phyloP scores from a whole-genome alignment of 306 rosid species.

The Pachyrhizus erosus region DNA sequence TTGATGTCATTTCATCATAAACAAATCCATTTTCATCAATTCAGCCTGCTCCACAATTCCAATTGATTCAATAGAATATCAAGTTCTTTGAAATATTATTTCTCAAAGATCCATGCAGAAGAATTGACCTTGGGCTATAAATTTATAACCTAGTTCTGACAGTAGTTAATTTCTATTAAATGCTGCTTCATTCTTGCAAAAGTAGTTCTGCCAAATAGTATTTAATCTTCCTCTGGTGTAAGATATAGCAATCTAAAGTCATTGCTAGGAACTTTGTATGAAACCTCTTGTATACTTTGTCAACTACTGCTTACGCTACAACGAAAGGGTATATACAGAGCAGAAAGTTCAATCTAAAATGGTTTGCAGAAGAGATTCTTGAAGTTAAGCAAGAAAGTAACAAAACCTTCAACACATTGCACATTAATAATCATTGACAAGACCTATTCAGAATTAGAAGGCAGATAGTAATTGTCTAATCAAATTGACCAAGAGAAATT shows the following conservation, averaged over 20 bases:
- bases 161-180: background rate
- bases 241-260: background rate
- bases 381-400: constrained; percentile 9
- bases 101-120: background rate
- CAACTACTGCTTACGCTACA: background rate
- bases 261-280: background rate
- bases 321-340: background rate
- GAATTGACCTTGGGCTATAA: background rate
- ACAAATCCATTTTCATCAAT: background rate
- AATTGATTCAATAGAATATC: background rate
- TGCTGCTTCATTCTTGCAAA: background rate
- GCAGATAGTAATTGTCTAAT: background rate
- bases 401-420: background rate
- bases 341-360: constrained; percentile 18
- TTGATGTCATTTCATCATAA: background rate
- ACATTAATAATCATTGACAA: background rate
- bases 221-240: background rate
- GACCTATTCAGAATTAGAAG: background rate
- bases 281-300: background rate
- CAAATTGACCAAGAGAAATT: constrained; percentile 7
- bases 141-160: background rate
- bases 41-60: background rate
- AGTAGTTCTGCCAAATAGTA: background rate
- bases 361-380: background rate
- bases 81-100: background rate